These are phyloP conservation scores for Cyclospora cayetanensis DNA, from an alignment of 169 alveolate genomes.

Conservation along the genomic window DNA sequence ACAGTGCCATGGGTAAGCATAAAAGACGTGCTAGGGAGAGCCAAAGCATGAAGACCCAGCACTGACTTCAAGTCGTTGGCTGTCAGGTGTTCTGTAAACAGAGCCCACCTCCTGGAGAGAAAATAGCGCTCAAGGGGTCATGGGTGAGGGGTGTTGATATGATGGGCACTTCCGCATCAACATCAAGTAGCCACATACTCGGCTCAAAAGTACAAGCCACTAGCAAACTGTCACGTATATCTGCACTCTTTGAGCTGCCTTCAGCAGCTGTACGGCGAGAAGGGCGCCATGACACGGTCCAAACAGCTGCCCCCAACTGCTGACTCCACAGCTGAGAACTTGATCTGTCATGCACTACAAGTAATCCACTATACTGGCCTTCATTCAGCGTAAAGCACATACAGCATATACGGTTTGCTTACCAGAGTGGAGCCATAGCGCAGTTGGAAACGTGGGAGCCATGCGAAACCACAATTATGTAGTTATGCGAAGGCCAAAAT, in stretches of 20 bases:
- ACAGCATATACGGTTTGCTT: too few relatives aligned
- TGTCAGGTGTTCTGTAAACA: neutral
- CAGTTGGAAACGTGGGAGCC: too few relatives aligned
- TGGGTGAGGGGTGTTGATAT: constrained; percentile 79
- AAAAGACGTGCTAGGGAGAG: too few relatives aligned
- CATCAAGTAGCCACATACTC: constrained; percentile 82
- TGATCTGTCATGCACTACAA: constrained; percentile 80
- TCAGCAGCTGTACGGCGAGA: neutral
- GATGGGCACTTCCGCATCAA: constrained; percentile 75
- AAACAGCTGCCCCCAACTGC: constrained; percentile 80
- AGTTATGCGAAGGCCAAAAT: too few relatives aligned
- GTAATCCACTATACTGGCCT: constrained; percentile 80
- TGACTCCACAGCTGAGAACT: constrained; percentile 79
- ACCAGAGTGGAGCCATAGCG: too few relatives aligned
- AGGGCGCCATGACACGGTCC: constrained; percentile 87
- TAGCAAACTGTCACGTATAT: constrained; percentile 60
- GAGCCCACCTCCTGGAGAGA: constrained; percentile 39
- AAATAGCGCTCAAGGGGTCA: constrained; percentile 84
- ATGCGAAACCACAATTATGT: too few relatives aligned
- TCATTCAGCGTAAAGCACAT: too few relatives aligned
- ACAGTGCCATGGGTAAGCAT: too few relatives aligned
- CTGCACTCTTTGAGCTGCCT: neutral
- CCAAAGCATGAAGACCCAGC: too few relatives aligned
- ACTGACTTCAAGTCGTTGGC: too few relatives aligned
- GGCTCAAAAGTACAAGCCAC: constrained; percentile 91